Base-by-base conservation (phyloP, 106 monocot species). In the Platanthera zijinensis region DNA sequence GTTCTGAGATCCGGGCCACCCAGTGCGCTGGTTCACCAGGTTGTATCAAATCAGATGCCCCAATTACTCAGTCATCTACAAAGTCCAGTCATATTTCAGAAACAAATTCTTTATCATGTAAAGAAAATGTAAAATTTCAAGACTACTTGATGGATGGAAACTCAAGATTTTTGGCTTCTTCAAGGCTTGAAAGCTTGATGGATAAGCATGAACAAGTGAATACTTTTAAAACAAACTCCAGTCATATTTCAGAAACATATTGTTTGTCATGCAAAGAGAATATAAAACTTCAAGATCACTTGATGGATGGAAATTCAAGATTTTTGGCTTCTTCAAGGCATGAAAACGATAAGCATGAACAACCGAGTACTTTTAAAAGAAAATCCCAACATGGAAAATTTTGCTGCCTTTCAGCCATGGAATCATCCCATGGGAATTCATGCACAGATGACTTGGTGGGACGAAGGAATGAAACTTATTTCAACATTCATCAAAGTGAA, bases 401-500 rank as follows among this genome's bases (percentile, higher is more conserved):
- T 14, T 87, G 81, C 45, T 89, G 81, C 84, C 76, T 80, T 78
- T 76, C 84, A 62, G 39, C 77, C 48, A 70, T 57, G 47, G 68
- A 83, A 81, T 63, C 57, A 81, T 63, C 57, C 9, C 79, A 82
- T 30, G 74, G 66, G 28, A 84, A 78, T 47, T 69, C 8, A 12
- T 52, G 75, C 75, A 56, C 80, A 66, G 75, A 74, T 82, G 86
- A 72, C 73, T 59, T 76, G 14, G 61, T 17, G 56, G 11, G 56
- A 50, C 46, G 17, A 7, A 77, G 73, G n/a, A 74, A 84, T 39
- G 51, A 48, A 61, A n/a, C 64, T 71, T 69, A 51, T 77, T 77
- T 63, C 17, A 74, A 57, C 21, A 22, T 72, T 74, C 73, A 83
- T 13, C 75, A 78, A 62, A 77, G 79, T 80, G 30, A 39, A 62